Conservation (phyloP, 1,284 basidiomycete genomes). For the Bondarzewia mesenterica region DNA sequence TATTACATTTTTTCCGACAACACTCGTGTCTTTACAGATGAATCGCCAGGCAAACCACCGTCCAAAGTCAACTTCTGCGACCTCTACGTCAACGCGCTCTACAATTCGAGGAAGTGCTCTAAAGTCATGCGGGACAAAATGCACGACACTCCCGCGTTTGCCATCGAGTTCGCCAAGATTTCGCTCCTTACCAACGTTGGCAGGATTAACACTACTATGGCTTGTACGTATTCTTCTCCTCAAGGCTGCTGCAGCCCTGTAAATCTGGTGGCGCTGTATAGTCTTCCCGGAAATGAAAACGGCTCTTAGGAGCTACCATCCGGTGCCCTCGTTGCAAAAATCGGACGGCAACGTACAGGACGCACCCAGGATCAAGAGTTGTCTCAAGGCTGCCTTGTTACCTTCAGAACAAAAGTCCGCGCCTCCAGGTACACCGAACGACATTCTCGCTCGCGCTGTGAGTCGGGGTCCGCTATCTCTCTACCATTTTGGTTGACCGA, state of each 20-base stretch:
- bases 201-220: conserved; percentile 91
- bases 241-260: conserved; percentile 5
- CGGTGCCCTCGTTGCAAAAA: conserved; percentile 60
- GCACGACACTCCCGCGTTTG: conserved; percentile 71
- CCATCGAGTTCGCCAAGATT: conserved; percentile 76
- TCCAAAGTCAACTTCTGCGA: conserved; percentile 72
- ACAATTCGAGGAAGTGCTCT: conserved; percentile 77
- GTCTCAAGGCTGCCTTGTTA: conserved; percentile 69
- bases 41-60: conserved; percentile 33
- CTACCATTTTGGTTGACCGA: conserved; percentile 6
- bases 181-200: conserved; percentile 86
- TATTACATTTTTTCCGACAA: conserved; percentile 69
- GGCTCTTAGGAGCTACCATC: conserved; percentile 61
- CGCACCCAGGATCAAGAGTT: conserved; percentile 66
- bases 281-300: conserved; percentile 67
- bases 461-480: conserved; percentile 2
- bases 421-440: conserved; percentile 62
- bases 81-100: conserved; percentile 75
- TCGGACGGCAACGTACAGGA: conserved; percentile 62
- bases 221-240: conserved; percentile 51
- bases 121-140: conserved; percentile 85
- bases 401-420: conserved; percentile 61
- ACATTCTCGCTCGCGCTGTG: conserved; percentile 53
- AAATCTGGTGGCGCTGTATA: conserved; percentile 17
- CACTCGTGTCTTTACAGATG: conserved; percentile 65